Evolutionary conservation across 192 early-diverging fungal genomes (phyloP), one percentile per base, ranked within the genome.

Genomic region (Thamnidium elegans): DNA sequence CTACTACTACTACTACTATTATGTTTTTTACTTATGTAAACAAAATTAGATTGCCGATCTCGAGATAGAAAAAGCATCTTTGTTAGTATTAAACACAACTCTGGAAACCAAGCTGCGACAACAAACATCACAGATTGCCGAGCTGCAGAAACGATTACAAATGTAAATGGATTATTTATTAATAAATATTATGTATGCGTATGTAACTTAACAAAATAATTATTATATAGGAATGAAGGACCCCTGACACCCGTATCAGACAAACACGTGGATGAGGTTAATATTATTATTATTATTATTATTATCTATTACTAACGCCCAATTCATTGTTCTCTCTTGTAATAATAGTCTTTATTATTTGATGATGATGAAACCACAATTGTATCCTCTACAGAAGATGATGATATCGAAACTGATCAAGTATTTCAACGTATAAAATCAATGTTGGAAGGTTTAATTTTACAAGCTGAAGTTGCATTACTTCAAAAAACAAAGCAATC

Each of bases 231-330:
- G 50, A 64, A 58, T 64, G 68, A 70, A 13, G 51, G 62, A 53
- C 68, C 68, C 55, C 48, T 70, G 53, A 55, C 62, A 39, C 68
- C 68, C 30, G 62, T 70, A 9, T 64, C 68, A 42, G 68, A 64
- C 17, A 64, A 56, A 36, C 47, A 50, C 44, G 55, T 59, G 43
- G 52, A 55, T 5, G 54, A 70, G 68, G 68, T 70, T 64, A 55
- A 26, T 26, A 26, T 26, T 26, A 26, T 26, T 26, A 2, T 26
- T 26, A 26, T 26, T n/a, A n/a, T 26, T 26, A 26, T 26, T 26
- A 26, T 26, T 26, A 26, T 26, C 26, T 26, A 26, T 26, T 26
- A 26, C 26, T 26, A 26, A 26, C 26, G 3, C 1, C 26, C 3
- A n/a, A 34, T 44, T 44, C 13, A 34, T 64, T 44, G 20, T 52